A percentile compares a stretch with the other conserved stretches of the same genome.
Conservation (phyloP, 2,329 filamentous ascomycete genomes). For the Metarhizium robertsii region DNA sequence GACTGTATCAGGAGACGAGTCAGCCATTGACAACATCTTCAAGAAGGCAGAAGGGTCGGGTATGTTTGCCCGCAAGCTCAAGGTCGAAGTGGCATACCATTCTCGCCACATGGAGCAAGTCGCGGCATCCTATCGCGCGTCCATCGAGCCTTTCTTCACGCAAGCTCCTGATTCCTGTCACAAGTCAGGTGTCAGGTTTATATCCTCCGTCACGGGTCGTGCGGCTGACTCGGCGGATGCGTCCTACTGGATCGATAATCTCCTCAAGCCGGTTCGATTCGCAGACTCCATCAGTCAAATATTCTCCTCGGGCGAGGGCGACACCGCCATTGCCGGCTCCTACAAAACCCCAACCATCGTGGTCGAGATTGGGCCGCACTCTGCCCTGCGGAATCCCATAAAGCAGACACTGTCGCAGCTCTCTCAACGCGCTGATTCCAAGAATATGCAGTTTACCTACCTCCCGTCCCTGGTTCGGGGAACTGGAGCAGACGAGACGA, state of each 20-base stretch:
- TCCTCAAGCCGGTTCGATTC: background rate
- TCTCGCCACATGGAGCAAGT: constrained; percentile 13
- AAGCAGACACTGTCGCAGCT: constrained; percentile 25
- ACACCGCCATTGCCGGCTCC: background rate
- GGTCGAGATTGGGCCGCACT: constrained; percentile 35
- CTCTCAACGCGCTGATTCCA: too few relatives aligned
- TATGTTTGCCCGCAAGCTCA: constrained; percentile 22
- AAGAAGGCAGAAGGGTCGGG: constrained; percentile 14
- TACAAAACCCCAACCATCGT: constrained; percentile 17
- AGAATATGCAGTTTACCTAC: constrained; percentile 5
- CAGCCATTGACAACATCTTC: constrained; percentile 15
- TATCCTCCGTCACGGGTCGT: constrained; percentile 4
- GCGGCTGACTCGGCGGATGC: too few relatives aligned
- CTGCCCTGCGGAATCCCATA: constrained; percentile 32
- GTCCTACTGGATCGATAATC: too few relatives aligned
- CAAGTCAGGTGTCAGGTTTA: background rate
- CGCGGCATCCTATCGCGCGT: constrained; percentile 2
- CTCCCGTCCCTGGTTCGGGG: constrained; percentile 8
- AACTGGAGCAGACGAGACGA: background rate
- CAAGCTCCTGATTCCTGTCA: too few relatives aligned
- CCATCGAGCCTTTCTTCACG: constrained; percentile 2
- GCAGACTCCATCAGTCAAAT: constrained; percentile 5
- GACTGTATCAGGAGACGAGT: constrained; percentile 20
- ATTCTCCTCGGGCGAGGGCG: background rate
- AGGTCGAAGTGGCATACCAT: constrained; percentile 22